Evolutionary conservation across 2,329 filamentous ascomycete genomes (phyloP), one percentile per base, ranked within the genome.

Genomic region (Dryadomyces quercivorus): DNA sequence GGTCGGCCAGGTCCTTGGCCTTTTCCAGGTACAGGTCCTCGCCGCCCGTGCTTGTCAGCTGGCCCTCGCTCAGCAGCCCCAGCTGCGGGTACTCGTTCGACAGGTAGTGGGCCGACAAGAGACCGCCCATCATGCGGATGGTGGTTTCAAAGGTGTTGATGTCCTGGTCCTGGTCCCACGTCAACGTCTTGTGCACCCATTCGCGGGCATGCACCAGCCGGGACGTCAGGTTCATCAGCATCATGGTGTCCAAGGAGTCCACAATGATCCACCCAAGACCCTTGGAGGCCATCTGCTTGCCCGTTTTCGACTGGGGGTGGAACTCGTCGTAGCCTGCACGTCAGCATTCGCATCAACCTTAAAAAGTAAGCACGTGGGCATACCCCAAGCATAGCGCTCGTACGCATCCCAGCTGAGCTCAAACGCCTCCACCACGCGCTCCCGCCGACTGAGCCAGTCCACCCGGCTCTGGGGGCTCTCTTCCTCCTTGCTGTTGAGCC

Each of bases 201-300:
- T 95, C 81, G 55, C 92, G 79, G 31, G 93, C 92, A 64, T 94
- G 84, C 42, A 83, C 78, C 43, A 98, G 77, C 58, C 91, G 84
- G 36, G 82, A 86, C 15, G 92, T 97, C 60, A 95, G 76, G 67
- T 97, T 97, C 93, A 98, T 98, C 58, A 98, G 75, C 73, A 98
- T 98, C 77, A 97, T 80, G 1, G 93, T 98, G 69, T 98, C 93
- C 59, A 98, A 74, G 13, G 92, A 84, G 71, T 98, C 93, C 55
- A 98, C 85, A 58, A 98, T 96, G 64, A 97, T 97, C 93, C 94
- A 98, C 34, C 93, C 93, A 70, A 98, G 77, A 26, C 92, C 93
- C 58, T 88, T 83, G 3, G 85, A 78, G 7, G 89, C 84, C 92
- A 98, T 97, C 63, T 93, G 83, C 52, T 75, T 76, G 51, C 89